Evolutionary conservation across 1,284 basidiomycete genomes (phyloP), one percentile per base, ranked within the genome.

Genomic region (Fistulinella staudtii): DNA sequence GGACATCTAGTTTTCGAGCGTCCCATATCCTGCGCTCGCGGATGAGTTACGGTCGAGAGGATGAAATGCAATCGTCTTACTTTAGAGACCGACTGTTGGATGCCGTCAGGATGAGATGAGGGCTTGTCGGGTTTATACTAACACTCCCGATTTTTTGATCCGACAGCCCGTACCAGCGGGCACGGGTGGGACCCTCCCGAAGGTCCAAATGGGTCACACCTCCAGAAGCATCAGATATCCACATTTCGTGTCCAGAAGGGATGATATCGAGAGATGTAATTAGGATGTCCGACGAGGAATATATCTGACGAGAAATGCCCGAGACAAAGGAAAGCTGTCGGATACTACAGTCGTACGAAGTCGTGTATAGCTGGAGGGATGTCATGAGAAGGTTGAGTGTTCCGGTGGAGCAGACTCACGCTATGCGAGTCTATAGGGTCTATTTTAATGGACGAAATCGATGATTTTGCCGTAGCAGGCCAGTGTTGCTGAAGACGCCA

Each of bases 21-120:
- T 90, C 88, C 87, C 87, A 90, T 43, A 89, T 72, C 53, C 87
- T 89, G 52, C 18, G n/a, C n/a, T n/a, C n/a, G n/a, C n/a, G n/a
- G n/a, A n/a, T n/a, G n/a, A n/a, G n/a, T n/a, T n/a, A n/a, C n/a
- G n/a, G n/a, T n/a, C n/a, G n/a, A n/a, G n/a, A n/a, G n/a, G n/a
- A n/a, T n/a, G n/a, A n/a, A n/a, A n/a, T n/a, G n/a, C n/a, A n/a
- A n/a, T n/a, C n/a, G n/a, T n/a, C 75, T 55, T 58, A 88, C 86
- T 78, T 86, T 25, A 89, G 55, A 25, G 66, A 65, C 28, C 83
- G 79, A 50, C 69, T 80, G 52, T 89, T 89, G 37, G 85, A 88
- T 1, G 85, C 80, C 0, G 85, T 84, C 36, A 89, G 63, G 31
- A 90, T 56, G 44, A 82, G 76, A 49, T 82, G 67, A 0, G 82